Evolutionary conservation across 2,329 filamentous ascomycete genomes (phyloP).

Genomic region (Neobulgaria alba): DNA sequence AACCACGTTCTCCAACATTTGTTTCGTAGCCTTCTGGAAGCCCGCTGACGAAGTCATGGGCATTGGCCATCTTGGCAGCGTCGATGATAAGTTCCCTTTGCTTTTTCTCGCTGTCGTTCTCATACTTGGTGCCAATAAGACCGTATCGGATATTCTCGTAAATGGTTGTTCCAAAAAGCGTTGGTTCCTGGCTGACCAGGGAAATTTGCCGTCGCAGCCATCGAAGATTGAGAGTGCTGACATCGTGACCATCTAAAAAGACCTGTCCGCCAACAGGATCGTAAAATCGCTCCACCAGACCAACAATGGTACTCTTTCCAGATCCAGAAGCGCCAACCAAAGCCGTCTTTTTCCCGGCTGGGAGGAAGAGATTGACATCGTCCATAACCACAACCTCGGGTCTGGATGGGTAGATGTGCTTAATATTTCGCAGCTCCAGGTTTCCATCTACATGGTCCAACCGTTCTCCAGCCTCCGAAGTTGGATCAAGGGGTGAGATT

Average conservation of each 20-base stretch:
- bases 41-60: conserved; percentile 78
- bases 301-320: conserved; percentile 91
- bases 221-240: conserved; percentile 71
- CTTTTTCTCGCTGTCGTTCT: conserved; percentile 58
- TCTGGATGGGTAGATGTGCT: conserved; percentile 89
- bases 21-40: conserved; percentile 89
- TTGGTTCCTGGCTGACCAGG: conserved; percentile 87
- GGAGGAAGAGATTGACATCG: conserved; percentile 68
- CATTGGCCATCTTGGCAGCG: conserved; percentile 85
- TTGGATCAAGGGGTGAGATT: conserved; percentile 72
- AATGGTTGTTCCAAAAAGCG: conserved; percentile 83
- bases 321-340: conserved; percentile 90
- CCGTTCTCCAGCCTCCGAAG: conserved; percentile 59
- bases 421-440: conserved; percentile 73
- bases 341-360: conserved; percentile 85
- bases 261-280: conserved; percentile 75
- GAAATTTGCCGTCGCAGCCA: conserved; percentile 92
- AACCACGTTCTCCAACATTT: conserved; percentile 90
- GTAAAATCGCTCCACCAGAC: conserved; percentile 90
- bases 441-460: conserved; percentile 66
- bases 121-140: conserved; percentile 73
- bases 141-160: conserved; percentile 86
- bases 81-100: conserved; percentile 64
- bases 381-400: conserved; percentile 87
- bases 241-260: conserved; percentile 73